Conservation (phyloP, 164 flowering plant genomes). For the grape (Vitis vinifera) region ASM3070453v1 NC_081811.1:26266001-26266500, state of each 20-base stretch:
- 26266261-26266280: constrained; percentile 63
- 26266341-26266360: constrained; percentile 9
- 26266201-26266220: background rate
- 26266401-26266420: constrained; percentile 28
- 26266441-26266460: constrained; percentile 45
- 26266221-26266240: constrained; percentile 69
- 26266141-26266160: constrained; percentile 62
- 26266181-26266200: background rate
- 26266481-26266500: constrained; percentile 37
- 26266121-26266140: constrained; percentile 80
- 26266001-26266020: no score
- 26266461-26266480: constrained; percentile 74
- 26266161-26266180: background rate
- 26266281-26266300: constrained; percentile 18
- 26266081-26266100: constrained; percentile 49
- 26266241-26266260: constrained; percentile 78
- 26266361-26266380: constrained; percentile 19
- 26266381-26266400: constrained; percentile 55
- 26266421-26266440: constrained; percentile 21
- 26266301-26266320: constrained; percentile 5
- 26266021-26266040: no score
- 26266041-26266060: background rate
- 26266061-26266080: constrained; percentile 45
- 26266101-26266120: constrained; percentile 75
- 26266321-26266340: constrained; percentile 9